Evolutionary conservation across 106 monocot species (phyloP).

Genomic region (Allium sativum): DNA sequence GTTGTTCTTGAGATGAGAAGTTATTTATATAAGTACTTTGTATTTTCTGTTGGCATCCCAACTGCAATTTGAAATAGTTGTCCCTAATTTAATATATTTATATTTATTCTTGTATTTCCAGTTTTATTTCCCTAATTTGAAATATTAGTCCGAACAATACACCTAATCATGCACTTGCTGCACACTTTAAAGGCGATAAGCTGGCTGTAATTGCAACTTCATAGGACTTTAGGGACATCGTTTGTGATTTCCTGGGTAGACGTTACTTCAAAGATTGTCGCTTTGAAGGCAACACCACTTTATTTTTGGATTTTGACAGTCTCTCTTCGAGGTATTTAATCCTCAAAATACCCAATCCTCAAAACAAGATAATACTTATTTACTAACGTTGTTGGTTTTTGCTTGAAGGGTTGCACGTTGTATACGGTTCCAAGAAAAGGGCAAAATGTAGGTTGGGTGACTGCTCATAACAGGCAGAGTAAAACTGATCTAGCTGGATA

Average conservation of each 20-base stretch:
- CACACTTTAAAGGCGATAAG: constrained; percentile 10
- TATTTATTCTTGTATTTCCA: no score
- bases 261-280: constrained; percentile 24
- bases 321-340: constrained; percentile 12
- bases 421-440: background rate
- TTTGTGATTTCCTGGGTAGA: constrained; percentile 15
- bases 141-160: background rate
- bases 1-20: no score
- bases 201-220: constrained; percentile 14
- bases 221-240: constrained; percentile 18
- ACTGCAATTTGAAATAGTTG: no score
- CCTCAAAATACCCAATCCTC: background rate
- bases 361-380: no score
- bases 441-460: background rate
- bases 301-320: constrained; percentile 13
- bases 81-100: no score
- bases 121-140: no score
- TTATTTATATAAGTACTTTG: no score
- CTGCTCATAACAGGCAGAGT: constrained; percentile 1
- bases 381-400: no score
- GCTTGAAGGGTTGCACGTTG: constrained; percentile 3
- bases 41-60: no score
- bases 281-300: constrained; percentile 21
- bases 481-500: constrained; percentile 1
- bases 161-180: background rate